Percentiles rank a stretch among this genome's conserved stretches.
phyloP scores from a whole-genome alignment of 2,329 filamentous ascomycete species.

The Nothomitra cinnamomea region DNA sequence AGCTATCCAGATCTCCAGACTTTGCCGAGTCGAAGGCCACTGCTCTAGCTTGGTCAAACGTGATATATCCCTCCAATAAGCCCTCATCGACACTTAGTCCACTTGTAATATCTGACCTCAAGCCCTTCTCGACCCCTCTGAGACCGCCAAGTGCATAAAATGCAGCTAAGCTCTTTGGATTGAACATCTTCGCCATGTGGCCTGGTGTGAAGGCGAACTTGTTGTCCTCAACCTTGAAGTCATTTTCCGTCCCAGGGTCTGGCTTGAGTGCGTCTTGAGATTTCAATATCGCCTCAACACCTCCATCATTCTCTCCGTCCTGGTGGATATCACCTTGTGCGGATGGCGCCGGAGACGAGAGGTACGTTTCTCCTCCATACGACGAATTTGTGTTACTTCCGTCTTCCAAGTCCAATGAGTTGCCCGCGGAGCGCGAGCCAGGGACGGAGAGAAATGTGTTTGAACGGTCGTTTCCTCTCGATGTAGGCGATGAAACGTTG shows the following conservation, averaged over 20 bases:
- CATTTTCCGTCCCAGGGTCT: conserved; percentile 56
- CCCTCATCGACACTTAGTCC: conserved; percentile 58
- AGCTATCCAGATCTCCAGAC: conserved; percentile 21
- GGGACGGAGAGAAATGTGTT: conserved; percentile 47
- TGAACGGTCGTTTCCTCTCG: conserved; percentile 32
- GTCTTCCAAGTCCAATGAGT: conserved; percentile 48
- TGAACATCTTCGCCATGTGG: conserved; percentile 64
- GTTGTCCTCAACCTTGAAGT: conserved; percentile 62
- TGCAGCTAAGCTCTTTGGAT: conserved; percentile 60
- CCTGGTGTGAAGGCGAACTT: conserved; percentile 73
- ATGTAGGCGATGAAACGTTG: conserved; percentile 46
- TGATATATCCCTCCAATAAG: conserved; percentile 42
- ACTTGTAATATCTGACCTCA: conserved; percentile 44
- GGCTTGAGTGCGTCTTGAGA: conserved; percentile 51
- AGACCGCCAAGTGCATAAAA: conserved; percentile 63
- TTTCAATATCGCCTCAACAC: neutral
- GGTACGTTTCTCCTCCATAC: conserved; percentile 45
- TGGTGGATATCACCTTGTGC: conserved; percentile 22
- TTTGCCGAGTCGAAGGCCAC: conserved; percentile 13
- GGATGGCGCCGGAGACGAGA: conserved; percentile 26
- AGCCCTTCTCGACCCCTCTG: conserved; percentile 53
- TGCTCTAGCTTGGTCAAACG: conserved; percentile 45
- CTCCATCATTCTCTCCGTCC: conserved; percentile 33
- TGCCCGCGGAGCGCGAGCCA: conserved; percentile 42
- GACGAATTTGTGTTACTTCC: conserved; percentile 35